A percentile compares a stretch with the other conserved stretches of the same genome.
Evolutionary conservation across 1,284 basidiomycete genomes (phyloP).

Genomic region (Flammula alnicola): DNA sequence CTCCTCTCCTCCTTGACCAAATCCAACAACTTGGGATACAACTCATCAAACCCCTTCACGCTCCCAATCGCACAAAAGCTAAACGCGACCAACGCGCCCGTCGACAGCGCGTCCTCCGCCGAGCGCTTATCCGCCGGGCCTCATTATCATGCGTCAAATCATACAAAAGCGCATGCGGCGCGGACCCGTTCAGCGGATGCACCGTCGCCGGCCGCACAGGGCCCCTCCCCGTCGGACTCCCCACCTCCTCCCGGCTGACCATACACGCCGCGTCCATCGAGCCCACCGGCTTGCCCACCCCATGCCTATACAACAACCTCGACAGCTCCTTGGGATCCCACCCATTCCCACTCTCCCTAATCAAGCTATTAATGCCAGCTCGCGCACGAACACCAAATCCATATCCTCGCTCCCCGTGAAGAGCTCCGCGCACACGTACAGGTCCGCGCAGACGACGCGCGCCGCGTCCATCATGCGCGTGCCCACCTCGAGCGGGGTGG

Average conservation of each 20-base stretch:
- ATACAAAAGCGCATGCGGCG: conserved; percentile 90
- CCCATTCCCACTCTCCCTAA: conserved; percentile 91
- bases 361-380: conserved; percentile 91
- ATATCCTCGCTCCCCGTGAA: conserved; percentile 96
- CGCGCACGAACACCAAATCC: conserved; percentile 89
- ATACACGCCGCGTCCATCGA: conserved; percentile 92
- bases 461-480: conserved; percentile 91
- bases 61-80: conserved; percentile 87
- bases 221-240: conserved; percentile 79
- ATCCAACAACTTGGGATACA: conserved; percentile 92
- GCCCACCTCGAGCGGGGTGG: conserved; percentile 95
- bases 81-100: conserved; percentile 88
- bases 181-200: conserved; percentile 81
- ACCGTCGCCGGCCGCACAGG: conserved; percentile 75
- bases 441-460: conserved; percentile 84
- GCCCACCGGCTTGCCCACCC: conserved; percentile 90
- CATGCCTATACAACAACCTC: conserved; percentile 83
- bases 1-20: conserved; percentile 82
- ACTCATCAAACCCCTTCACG: conserved; percentile 94
- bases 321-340: conserved; percentile 88
- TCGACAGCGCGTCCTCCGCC: conserved; percentile 91
- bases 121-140: conserved; percentile 87
- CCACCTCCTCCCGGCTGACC: conserved; percentile 74
- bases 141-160: conserved; percentile 98
- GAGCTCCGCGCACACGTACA: conserved; percentile 96